Conservation (phyloP, 2,329 filamentous ascomycete genomes). For the Apiospora koreana region DNA sequence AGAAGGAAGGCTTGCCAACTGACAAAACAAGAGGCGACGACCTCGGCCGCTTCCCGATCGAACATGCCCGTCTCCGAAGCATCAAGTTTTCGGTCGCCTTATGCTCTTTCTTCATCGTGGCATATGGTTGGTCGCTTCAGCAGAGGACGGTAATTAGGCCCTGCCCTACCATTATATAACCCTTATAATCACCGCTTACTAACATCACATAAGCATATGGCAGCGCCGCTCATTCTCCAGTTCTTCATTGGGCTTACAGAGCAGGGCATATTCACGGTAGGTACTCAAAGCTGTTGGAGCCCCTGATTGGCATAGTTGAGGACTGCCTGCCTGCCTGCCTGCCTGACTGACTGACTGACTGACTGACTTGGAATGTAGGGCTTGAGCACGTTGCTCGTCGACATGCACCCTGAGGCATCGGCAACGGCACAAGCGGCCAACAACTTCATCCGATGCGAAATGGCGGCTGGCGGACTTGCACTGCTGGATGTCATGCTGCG, state of each 20-base stretch:
- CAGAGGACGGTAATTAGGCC: constrained; percentile 2
- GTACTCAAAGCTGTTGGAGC: not conserved
- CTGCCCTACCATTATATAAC: too few relatives aligned
- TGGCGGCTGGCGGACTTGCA: constrained; percentile 19
- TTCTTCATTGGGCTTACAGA: constrained; percentile 20
- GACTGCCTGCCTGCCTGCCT: too few relatives aligned
- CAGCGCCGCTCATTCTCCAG: constrained; percentile 17
- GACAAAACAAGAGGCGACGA: not conserved
- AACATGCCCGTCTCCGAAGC: constrained; percentile 14
- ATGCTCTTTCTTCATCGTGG: constrained; percentile 14
- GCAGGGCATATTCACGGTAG: constrained; percentile 16
- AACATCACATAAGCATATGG: constrained; percentile 15
- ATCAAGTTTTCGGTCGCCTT: constrained; percentile 11
- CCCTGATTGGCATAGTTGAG: not conserved
- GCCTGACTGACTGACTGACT: too few relatives aligned
- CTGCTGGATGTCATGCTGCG: constrained; percentile 15
- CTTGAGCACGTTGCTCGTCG: constrained; percentile 17
- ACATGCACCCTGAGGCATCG: constrained; percentile 12
- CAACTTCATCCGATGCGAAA: constrained; percentile 21
- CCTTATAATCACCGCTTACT: not conserved
- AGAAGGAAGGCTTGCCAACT: not conserved
- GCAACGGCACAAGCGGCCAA: constrained; percentile 19
- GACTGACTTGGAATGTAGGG: constrained; percentile 7
- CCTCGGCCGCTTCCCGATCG: constrained; percentile 15
- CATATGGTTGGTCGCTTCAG: constrained; percentile 17